These are phyloP conservation scores for Vicia villosa DNA, from an alignment of 306 rosid genomes.

Conservation along the genomic window DNA sequence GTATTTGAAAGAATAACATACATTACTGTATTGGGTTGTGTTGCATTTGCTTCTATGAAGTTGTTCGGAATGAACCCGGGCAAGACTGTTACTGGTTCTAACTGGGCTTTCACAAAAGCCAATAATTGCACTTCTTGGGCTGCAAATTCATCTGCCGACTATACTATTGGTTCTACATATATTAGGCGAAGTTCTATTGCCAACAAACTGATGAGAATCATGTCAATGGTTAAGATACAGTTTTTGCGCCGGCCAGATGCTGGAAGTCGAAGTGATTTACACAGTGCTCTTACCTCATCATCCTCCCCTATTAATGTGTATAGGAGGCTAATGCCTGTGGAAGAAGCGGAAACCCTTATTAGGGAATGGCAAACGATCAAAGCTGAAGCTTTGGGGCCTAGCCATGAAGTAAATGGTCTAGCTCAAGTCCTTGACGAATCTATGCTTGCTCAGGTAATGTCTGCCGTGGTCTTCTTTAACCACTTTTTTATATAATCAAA, in stretches of 20 bases:
- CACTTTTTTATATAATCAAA: conserved; percentile 1
- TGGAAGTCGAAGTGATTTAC: conserved; percentile 40
- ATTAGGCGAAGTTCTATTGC: conserved; percentile 49
- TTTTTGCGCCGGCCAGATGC: conserved; percentile 48
- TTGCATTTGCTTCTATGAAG: conserved; percentile 65
- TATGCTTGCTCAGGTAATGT: conserved; percentile 90
- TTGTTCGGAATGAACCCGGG: conserved; percentile 54
- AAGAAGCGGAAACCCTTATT: conserved; percentile 91
- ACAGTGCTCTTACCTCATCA: conserved; percentile 42
- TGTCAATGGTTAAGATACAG: conserved; percentile 47
- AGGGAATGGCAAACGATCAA: conserved; percentile 89
- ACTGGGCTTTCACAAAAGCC: conserved; percentile 43
- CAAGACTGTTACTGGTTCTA: conserved; percentile 51
- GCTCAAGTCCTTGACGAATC: conserved; percentile 81
- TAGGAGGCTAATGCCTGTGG: conserved; percentile 69
- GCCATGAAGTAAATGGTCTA: conserved; percentile 66
- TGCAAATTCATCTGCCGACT: conserved; percentile 55
- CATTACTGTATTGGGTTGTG: conserved; percentile 67
- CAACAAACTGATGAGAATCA: conserved; percentile 56
- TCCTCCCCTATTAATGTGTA: conserved; percentile 43
- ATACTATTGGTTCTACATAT: conserved; percentile 55
- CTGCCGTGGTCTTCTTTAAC: conserved; percentile 30
- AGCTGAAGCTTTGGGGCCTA: conserved; percentile 94
- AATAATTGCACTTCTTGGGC: conserved; percentile 47
- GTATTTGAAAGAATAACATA: conserved; percentile 54